Base-by-base conservation (phyloP, 495 filamentous ascomycete genomes). In the Geopyxis carbonaria region DNA sequence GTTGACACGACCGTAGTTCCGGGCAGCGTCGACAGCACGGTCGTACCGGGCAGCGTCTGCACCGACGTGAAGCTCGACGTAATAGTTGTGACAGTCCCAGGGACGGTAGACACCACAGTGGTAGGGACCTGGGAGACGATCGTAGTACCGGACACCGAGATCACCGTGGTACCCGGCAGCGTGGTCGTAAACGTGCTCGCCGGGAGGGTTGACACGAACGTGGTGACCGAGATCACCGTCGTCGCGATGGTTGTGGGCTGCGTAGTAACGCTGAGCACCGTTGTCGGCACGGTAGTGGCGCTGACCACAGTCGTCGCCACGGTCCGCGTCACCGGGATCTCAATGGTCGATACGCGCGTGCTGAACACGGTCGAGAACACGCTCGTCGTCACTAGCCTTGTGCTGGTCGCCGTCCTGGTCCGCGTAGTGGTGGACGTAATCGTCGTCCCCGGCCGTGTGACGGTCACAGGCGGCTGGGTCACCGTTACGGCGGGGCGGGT, bases 131-230 rank as follows among this genome's bases (percentile, higher is more conserved):
- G n/a, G n/a, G n/a, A n/a, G n/a, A n/a, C n/a, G n/a, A n/a, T n/a
- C 27, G 34, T 15, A 2, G 43, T 18, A 4, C 47, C 47, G 20
- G 51, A 45, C 2, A 47, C 51, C 21, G 43, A 40, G 27, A 47
- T 30, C 13, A 53, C 20, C 7, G 48, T 51, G 24, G 48, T 51
- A 2, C 47, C 42, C 31, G 48, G 48, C 2, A 52, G 48, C 2
- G 48, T 51, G 1, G 43, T 47, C 11, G 48, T 51, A 28, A 50
- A 50, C n/a, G n/a, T n/a, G n/a, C n/a, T n/a, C n/a, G n/a, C n/a
- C n/a, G n/a, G n/a, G n/a, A n/a, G 42, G 14, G 48, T 51, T 25
- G 45, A 50, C 15, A 50, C 39, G 6, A 51, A 40, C 8, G 45
- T 46, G 6, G 45, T 41, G 20, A 27, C 24, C 10, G 41, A 16